These are phyloP conservation scores for Nyctanthes arbortristis DNA, from an alignment of 257 asterid genomes.

Conservation along the genomic window DNA sequence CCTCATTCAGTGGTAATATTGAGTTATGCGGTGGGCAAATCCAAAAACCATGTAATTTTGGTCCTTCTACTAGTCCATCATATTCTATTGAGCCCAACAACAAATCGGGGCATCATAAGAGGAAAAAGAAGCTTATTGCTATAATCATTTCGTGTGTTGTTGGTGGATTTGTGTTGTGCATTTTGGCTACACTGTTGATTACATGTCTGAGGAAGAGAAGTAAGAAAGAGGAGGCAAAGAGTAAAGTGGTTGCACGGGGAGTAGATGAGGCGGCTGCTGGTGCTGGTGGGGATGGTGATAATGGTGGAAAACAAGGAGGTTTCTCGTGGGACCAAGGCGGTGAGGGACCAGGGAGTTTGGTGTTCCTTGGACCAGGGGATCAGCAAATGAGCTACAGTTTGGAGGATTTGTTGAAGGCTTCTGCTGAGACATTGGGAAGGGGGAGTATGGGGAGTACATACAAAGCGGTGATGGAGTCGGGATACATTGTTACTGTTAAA, in stretches of 20 bases:
- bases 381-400: constrained; percentile 73
- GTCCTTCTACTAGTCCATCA: constrained; percentile 58
- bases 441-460: constrained; percentile 92
- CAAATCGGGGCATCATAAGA: constrained; percentile 17
- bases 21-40: constrained; percentile 60
- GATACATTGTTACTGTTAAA: constrained; percentile 89
- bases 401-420: constrained; percentile 92
- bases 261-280: constrained; percentile 36
- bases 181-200: constrained; percentile 20
- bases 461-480: constrained; percentile 95
- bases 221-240: constrained; percentile 27
- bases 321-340: constrained; percentile 86
- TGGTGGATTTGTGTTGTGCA: constrained; percentile 48
- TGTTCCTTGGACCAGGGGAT: constrained; percentile 87
- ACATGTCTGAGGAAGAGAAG: constrained; percentile 38
- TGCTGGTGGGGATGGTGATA: constrained; percentile 40
- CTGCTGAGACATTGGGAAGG: constrained; percentile 93
- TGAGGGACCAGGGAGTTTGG: constrained; percentile 77
- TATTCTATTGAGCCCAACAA: constrained; percentile 32
- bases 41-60: constrained; percentile 33
- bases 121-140: constrained; percentile 40
- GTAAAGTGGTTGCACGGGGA: constrained; percentile 38
- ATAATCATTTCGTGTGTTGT: constrained; percentile 45
- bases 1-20: constrained; percentile 56
- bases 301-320: constrained; percentile 49